phyloP scores from a whole-genome alignment of 2,329 filamentous ascomycete genomes.

The Trichophyton benhamiae region DNA sequence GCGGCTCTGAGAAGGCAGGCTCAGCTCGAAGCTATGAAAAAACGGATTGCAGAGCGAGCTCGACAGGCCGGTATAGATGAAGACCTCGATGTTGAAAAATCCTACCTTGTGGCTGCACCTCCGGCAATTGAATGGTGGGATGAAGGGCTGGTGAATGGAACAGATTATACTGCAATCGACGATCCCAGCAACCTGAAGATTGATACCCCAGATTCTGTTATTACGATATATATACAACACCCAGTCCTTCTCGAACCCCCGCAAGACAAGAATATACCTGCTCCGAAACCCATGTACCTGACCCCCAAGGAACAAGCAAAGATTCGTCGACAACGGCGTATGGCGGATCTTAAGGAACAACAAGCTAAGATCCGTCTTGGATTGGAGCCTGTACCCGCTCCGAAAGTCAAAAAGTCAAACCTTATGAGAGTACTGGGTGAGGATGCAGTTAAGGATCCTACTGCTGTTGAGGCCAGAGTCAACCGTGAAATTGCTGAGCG shows the following conservation, averaged over 20 bases:
- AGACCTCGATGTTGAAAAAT: slow-evolving; percentile 75
- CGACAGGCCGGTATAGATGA: slow-evolving; percentile 90
- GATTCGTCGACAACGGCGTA: slow-evolving; percentile 73
- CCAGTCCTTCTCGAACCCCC: slow-evolving; percentile 83
- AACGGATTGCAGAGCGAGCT: slow-evolving; percentile 73
- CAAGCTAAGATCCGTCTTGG: slow-evolving; percentile 92
- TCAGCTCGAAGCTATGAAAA: slow-evolving; percentile 87
- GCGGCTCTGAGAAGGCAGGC: slow-evolving; percentile 79
- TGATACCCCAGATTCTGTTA: slow-evolving; percentile 64
- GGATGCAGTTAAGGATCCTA: slow-evolving; percentile 87
- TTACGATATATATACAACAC: slow-evolving; percentile 86
- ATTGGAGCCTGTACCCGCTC: slow-evolving; percentile 75
- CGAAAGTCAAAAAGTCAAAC: slow-evolving; percentile 95
- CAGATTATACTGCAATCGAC: slow-evolving; percentile 60
- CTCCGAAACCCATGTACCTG: slow-evolving; percentile 80
- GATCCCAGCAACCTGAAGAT: slow-evolving; percentile 58
- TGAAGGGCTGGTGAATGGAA: slow-evolving; percentile 66
- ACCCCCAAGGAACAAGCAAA: slow-evolving; percentile 87
- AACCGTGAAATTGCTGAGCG: slow-evolving; percentile 87
- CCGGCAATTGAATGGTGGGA: slow-evolving; percentile 97
- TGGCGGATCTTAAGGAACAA: slow-evolving; percentile 87
- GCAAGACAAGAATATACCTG: slow-evolving; percentile 69
- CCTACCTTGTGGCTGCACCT: slow-evolving; percentile 70
- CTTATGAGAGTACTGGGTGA: slow-evolving; percentile 95
- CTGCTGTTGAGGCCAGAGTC: slow-evolving; percentile 87